Evolutionary conservation across 2,329 filamentous ascomycete species (phyloP), one percentile per base, ranked within the genome.

Genomic region (Alternaria sp.): DNA sequence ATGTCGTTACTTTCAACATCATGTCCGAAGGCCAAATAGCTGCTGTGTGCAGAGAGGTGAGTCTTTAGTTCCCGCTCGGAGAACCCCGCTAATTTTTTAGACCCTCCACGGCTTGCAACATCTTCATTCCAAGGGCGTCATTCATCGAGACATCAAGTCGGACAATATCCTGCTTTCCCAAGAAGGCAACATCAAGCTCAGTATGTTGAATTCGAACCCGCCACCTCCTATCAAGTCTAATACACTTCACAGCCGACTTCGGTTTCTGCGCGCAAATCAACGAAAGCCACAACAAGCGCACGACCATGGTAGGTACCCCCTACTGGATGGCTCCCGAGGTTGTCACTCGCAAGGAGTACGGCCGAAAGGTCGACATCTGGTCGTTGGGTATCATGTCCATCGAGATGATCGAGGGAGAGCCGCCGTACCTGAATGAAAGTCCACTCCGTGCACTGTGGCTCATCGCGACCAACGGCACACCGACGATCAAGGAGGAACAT

Each of bases 241-340:
- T 26, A 10, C 13, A 57, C 63, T 19, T 57, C 64, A 44, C 68
- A 97, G 93, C 95, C 74, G 96, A 99, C 85, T 98, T 99, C 76
- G 96, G 96, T 12, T 99, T 99, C 84, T 98, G 96, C 80, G 96
- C 96, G 23, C 96, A 97, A 77, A 97, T 98, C 82, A 98, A 97
- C 77, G 95, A 98, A 75, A 91, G 91, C 26, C 94, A 97, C 73
- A 96, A 94, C 82, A 98, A 98, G 86, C 91, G 96, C 64, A 98
- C 94, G 5, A 99, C 96, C 13, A 99, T 98, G 96, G 96, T 99
- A 47, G 96, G 96, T 57, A 98, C 96, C 8, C 96, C 96, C 2
- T 99, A 99, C 81, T 99, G 96, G 96, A 99, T 99, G 96, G 96
- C 96, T 1, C 96, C 96, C 4, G 96, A 99, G 81, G 95, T 99